Base-by-base conservation (phyloP, 78 protist species). In the Dictyostelium brefeldianum region DNA sequence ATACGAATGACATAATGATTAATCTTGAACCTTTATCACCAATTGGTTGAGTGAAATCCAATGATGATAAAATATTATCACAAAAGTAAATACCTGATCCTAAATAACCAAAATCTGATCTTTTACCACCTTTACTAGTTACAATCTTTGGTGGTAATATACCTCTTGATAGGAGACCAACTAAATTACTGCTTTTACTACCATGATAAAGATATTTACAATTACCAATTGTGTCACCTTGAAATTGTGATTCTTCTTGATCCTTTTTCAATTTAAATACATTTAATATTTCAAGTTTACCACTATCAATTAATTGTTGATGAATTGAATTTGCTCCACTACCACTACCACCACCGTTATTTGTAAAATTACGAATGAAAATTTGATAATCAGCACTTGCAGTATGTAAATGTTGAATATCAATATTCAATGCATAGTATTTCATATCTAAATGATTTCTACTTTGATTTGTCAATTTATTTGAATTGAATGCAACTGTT, bases 51-150 rank as follows among this genome's bases (percentile, higher is more conserved):
- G 29, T 22, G 50, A 47, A 89, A 1, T n/a, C 29, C 4, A 85
- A 0, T 3, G 83, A 73, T 14, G 81, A 64, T 20, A 41, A 11
- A 2, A 89, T 48, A 47, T 51, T 22, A 3, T 75, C 69, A 12
- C 51, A 14, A 47, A 89, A 89, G 20, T 89, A 89, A 15, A 89
- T 56, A 3, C 85, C 94, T 18, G 14, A 11, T 7, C 94, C 94
- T 1, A 89, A 25, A 29, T 43, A 78, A 0, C 94, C 94, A 57
- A 43, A 78, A 25, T 89, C 94, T 27, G 94, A 27, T 78, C 94
- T 80, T 41, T 46, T 47, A 8, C 81, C 70, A 10, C 84, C 84
- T 6, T 20, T 51, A 14, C 22, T 59, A 8, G n/a, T 15, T 14
- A 89, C 78, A 22, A 48, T 8, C 5, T 75, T 27, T 47, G 94